Evolutionary conservation across 2,329 filamentous ascomycete genomes (phyloP), one percentile per base, ranked within the genome.

Genomic region (Didymella lethalis): DNA sequence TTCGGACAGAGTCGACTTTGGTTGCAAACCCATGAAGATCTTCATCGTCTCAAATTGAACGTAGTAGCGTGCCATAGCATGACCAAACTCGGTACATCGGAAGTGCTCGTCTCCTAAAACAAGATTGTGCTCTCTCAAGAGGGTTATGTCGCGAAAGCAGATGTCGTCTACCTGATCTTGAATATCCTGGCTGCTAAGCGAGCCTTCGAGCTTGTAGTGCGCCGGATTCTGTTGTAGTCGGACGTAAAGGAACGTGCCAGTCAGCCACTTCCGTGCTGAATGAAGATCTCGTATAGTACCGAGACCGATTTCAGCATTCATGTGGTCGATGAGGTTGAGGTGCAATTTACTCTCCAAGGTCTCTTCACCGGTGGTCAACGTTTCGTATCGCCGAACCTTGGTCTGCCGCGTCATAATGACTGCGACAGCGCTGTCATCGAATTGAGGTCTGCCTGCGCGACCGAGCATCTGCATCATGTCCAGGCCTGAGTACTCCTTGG

Each of bases 401-500:
- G 86, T 80, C n/a, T 82, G 80, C 25, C 86, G 84, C 0, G 92
- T 95, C 80, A 96, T 86, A 54, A 96, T 93, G 16, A 95, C 87
- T 11, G 90, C 92, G 38, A 88, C 84, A 3, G 90, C 92, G 57
- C 81, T 90, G 48, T 86, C 83, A 66, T 94, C 92, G 62, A 93
- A 96, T 69, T 96, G 92, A 6, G 92, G 92, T 20, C 92, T 83
- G 1, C 92, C 92, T 49, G 92, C 92, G 63, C 92, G 87, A 7
- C 92, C 92, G 48, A 96, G 84, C 92, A 96, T 96, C 68, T 96
- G 92, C 89, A 94, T 94, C 61, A 94, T 85, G 65, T 96, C 92
- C 5, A 96, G 81, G 71, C 95, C 91, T 0, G 90, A 88, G 65
- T 92, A 93, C 72, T 95, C 91, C 54, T 87, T 85, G 36, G 85